phyloP scores from a whole-genome alignment of 192 early-diverging fungal species.

The Coemansia sp. region DNA sequence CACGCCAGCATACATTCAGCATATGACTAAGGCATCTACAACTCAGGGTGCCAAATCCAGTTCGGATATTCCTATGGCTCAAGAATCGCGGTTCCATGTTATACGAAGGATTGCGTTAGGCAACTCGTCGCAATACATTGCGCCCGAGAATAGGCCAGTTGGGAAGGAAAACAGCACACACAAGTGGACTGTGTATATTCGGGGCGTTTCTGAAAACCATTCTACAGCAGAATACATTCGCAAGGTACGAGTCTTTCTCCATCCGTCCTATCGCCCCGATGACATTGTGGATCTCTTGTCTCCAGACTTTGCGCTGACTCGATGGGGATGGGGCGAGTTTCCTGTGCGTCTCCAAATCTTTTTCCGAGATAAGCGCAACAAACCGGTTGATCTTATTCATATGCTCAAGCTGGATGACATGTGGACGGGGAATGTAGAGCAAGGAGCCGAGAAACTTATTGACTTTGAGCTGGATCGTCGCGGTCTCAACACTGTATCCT shows the following conservation, averaged over 20 bases:
- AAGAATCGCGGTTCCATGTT: slow-evolving; percentile 74
- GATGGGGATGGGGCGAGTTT: slow-evolving; percentile 96
- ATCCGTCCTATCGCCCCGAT: slow-evolving; percentile 86
- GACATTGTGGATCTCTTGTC: slow-evolving; percentile 81
- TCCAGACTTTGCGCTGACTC: slow-evolving; percentile 80
- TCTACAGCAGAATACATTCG: slow-evolving; percentile 68
- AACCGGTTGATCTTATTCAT: slow-evolving; percentile 83
- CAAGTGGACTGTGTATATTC: slow-evolving; percentile 92
- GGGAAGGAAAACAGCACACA: slow-evolving; percentile 65
- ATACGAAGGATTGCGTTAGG: slow-evolving; percentile 67
- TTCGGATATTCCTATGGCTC: slow-evolving; percentile 5
- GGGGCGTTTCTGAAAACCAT: slow-evolving; percentile 53
- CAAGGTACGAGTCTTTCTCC: slow-evolving; percentile 83
- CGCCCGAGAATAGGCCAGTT: slow-evolving; percentile 59
- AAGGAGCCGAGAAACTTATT: slow-evolving; percentile 72
- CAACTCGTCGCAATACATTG: slow-evolving; percentile 73
- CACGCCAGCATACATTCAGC: not conserved
- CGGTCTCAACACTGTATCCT: slow-evolving; percentile 8
- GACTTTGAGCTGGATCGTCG: slow-evolving; percentile 84
- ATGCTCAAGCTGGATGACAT: slow-evolving; percentile 76
- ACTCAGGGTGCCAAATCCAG: not conserved
- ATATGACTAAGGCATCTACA: not conserved
- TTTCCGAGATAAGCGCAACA: slow-evolving; percentile 82
- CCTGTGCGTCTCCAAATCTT: slow-evolving; percentile 79
- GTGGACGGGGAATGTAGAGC: slow-evolving; percentile 65